Percentiles rank a stretch among this genome's conserved stretches.
These are phyloP conservation scores for Hanseniaspora mollemarum DNA, from an alignment of 805 yeast genomes.

Conservation along the genomic window DNA sequence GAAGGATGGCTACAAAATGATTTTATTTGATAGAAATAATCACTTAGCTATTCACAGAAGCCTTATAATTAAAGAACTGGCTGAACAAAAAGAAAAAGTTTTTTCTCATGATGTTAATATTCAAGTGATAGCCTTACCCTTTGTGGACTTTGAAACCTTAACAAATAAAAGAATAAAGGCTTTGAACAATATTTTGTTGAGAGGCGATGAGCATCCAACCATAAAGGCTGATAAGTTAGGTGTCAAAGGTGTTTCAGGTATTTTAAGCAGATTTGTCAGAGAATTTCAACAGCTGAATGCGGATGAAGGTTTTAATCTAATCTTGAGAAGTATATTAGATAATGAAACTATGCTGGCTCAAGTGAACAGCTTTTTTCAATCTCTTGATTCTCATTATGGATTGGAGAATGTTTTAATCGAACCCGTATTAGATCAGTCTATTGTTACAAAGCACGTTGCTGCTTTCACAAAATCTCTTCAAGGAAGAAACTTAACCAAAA, in stretches of 20 bases:
- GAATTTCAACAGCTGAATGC: constrained; percentile 63
- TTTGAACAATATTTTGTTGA: constrained; percentile 41
- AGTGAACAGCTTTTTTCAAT: constrained; percentile 36
- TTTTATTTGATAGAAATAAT: constrained; percentile 75
- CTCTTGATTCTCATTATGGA: constrained; percentile 35
- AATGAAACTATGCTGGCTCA: constrained; percentile 40
- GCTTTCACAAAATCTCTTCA: constrained; percentile 16
- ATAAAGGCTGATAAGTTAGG: constrained; percentile 46
- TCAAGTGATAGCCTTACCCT: constrained; percentile 47
- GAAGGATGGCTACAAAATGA: constrained; percentile 33
- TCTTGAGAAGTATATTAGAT: constrained; percentile 35
- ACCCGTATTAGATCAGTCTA: constrained; percentile 42
- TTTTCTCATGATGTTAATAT: constrained; percentile 37
- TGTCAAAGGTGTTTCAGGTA: constrained; percentile 39
- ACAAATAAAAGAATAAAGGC: constrained; percentile 42
- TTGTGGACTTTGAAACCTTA: constrained; percentile 27
- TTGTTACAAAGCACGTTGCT: constrained; percentile 15
- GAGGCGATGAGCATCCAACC: constrained; percentile 87
- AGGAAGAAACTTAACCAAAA: constrained; percentile 18
- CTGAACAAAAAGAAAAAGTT: constrained; percentile 34
- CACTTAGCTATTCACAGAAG: constrained; percentile 59
- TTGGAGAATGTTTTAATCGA: constrained; percentile 32
- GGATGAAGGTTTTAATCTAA: constrained; percentile 29
- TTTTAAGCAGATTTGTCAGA: constrained; percentile 63
- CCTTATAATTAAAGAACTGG: constrained; percentile 48